phyloP scores from a whole-genome alignment of 2,329 filamentous ascomycete species.

The Helotiales sp. region DNA sequence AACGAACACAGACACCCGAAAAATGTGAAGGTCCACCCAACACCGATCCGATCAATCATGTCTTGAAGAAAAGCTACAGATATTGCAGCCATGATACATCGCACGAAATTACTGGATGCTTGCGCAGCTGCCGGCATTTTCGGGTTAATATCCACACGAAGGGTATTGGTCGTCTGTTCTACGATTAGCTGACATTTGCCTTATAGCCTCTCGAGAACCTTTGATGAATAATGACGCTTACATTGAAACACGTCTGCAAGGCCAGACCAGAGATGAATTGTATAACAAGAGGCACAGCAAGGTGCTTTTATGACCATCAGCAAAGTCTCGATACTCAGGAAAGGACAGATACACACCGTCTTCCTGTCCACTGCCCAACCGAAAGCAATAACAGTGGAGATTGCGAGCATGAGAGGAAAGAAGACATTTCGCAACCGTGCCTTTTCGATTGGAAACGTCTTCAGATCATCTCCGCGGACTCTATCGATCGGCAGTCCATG shows the following conservation, averaged over 20 bases:
- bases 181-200: not conserved
- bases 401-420: slow-evolving; percentile 17
- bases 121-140: slow-evolving; percentile 57
- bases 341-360: not conserved
- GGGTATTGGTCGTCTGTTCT: slow-evolving; percentile 36
- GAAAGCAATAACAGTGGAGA: slow-evolving; percentile 24
- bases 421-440: slow-evolving; percentile 23
- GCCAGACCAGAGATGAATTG: slow-evolving; percentile 45
- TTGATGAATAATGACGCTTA: not conserved
- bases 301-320: slow-evolving; percentile 1
- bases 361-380: slow-evolving; percentile 29
- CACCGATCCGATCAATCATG: slow-evolving; percentile 54
- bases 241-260: not conserved
- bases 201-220: too few relatives aligned
- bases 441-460: slow-evolving; percentile 35
- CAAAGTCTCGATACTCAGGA: not conserved
- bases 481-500: slow-evolving; percentile 44
- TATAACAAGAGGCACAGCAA: slow-evolving; percentile 51
- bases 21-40: slow-evolving; percentile 59
- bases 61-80: slow-evolving; percentile 56
- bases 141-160: slow-evolving; percentile 62
- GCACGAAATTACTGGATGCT: slow-evolving; percentile 59
- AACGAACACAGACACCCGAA: slow-evolving; percentile 49
- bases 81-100: slow-evolving; percentile 57
- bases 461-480: slow-evolving; percentile 48